Conservation (phyloP, 2,329 filamentous ascomycete species). For the Fusarium globosum region DNA sequence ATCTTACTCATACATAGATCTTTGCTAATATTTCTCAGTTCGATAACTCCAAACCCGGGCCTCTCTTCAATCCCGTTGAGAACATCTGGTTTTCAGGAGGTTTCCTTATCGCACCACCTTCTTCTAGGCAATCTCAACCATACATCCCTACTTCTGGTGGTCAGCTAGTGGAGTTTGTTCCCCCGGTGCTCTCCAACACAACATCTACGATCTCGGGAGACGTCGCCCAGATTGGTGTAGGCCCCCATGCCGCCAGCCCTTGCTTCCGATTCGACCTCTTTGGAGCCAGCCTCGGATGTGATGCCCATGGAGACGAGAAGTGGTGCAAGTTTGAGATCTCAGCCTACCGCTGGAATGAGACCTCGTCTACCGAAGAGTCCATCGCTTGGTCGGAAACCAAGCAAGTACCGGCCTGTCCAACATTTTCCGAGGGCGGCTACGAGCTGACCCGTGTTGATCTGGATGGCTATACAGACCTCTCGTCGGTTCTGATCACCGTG, state of each 20-base stretch:
- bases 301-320: constrained; percentile 49
- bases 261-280: constrained; percentile 56
- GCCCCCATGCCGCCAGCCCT: constrained; percentile 50
- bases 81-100: constrained; percentile 57
- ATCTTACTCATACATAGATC: background rate
- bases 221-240: constrained; percentile 54
- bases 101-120: constrained; percentile 53
- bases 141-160: constrained; percentile 54
- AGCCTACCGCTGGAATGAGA: constrained; percentile 53
- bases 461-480: constrained; percentile 53
- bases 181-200: constrained; percentile 48
- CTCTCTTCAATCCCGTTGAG: constrained; percentile 54
- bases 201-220: constrained; percentile 45
- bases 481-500: constrained; percentile 53
- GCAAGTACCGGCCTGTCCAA: constrained; percentile 52
- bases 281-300: constrained; percentile 54
- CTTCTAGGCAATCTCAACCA: constrained; percentile 47
- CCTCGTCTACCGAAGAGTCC: constrained; percentile 49
- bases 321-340: constrained; percentile 57
- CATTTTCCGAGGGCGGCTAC: constrained; percentile 49
- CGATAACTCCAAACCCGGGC: constrained; percentile 50
- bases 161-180: constrained; percentile 55
- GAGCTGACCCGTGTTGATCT: constrained; percentile 51
- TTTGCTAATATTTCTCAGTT: constrained; percentile 48
- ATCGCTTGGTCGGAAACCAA: constrained; percentile 55